Conservation (phyloP, 1,284 basidiomycete genomes). For the Pseudozyma pruni region DNA sequence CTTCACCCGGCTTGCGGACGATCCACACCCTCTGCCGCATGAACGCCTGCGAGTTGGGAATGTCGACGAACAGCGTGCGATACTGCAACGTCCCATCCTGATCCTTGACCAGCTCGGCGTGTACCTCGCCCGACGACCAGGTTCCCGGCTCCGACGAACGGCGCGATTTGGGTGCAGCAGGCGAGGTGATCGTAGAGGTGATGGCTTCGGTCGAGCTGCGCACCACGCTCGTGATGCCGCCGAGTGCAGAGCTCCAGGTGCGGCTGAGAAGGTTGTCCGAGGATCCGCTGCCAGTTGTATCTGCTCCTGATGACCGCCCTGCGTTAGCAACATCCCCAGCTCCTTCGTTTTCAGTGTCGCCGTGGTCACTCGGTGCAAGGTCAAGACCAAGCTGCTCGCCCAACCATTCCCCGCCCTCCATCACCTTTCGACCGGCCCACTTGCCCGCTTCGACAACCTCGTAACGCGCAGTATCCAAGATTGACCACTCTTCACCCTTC, state of each 20-base stretch:
- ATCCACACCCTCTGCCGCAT: constrained; percentile 53
- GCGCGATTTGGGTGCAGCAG: constrained; percentile 13
- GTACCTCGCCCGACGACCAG: constrained; percentile 58
- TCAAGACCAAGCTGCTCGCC: constrained; percentile 43
- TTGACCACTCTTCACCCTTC: constrained; percentile 52
- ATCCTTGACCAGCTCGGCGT: constrained; percentile 60
- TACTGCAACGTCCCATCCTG: constrained; percentile 58
- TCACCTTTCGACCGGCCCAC: constrained; percentile 48
- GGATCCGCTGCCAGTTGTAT: neutral
- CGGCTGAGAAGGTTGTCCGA: constrained; percentile 20
- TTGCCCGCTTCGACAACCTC: constrained; percentile 43
- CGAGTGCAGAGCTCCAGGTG: constrained; percentile 35
- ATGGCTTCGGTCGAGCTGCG: constrained; percentile 39
- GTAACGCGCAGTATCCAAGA: constrained; percentile 46
- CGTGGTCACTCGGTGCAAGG: neutral
- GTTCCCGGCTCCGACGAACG: constrained; percentile 48
- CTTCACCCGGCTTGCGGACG: constrained; percentile 45
- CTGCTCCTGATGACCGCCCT: neutral
- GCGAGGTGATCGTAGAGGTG: constrained; percentile 20
- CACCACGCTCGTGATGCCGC: constrained; percentile 29
- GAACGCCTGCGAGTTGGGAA: constrained; percentile 51
- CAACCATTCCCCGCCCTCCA: constrained; percentile 47
- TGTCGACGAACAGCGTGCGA: constrained; percentile 53
- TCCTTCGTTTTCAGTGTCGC: neutral
- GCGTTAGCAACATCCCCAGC: neutral